These are phyloP conservation scores for Astragalus glycyphyllos DNA, from an alignment of 306 rosid genomes.

Conservation along the genomic window DNA sequence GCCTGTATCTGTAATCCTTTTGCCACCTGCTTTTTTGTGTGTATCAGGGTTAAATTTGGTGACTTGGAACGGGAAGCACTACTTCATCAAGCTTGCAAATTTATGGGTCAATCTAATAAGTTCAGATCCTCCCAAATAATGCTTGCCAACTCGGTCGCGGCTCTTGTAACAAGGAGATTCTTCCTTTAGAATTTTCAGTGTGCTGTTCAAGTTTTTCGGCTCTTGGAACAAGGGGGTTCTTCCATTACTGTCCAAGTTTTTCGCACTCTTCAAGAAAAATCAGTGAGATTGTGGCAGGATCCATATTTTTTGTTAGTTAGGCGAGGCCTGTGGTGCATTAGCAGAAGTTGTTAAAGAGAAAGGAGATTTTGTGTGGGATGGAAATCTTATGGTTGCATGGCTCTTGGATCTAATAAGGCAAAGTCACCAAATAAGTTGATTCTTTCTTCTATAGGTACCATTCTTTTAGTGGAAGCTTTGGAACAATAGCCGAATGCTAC, in stretches of 20 bases:
- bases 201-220: conserved; percentile 1
- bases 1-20: conserved; percentile 24
- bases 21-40: conserved; percentile 21
- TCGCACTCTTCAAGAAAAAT: conserved; percentile 4
- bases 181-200: conserved; percentile 25
- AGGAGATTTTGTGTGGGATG: conserved; percentile 6
- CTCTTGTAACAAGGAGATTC: conserved; percentile 40
- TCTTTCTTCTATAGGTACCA: conserved; percentile 50
- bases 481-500: conserved; percentile 41
- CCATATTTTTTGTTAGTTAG: conserved; percentile 32
- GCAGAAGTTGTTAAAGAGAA: conserved; percentile 29
- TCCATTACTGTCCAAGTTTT: neutral
- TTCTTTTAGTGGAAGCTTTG: conserved; percentile 52
- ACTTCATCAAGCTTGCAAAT: conserved; percentile 72
- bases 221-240: too few relatives aligned
- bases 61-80: conserved; percentile 75
- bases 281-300: conserved; percentile 33
- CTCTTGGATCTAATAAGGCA: conserved; percentile 35
- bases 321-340: conserved; percentile 36
- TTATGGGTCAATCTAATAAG: conserved; percentile 83
- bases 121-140: conserved; percentile 61
- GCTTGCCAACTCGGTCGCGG: conserved; percentile 31
- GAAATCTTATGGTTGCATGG: conserved; percentile 17
- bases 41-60: conserved; percentile 72
- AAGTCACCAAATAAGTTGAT: conserved; percentile 41